These are phyloP conservation scores for Volvariella volvacea DNA, from an alignment of 1,284 basidiomycete species.

Conservation along the genomic window DNA sequence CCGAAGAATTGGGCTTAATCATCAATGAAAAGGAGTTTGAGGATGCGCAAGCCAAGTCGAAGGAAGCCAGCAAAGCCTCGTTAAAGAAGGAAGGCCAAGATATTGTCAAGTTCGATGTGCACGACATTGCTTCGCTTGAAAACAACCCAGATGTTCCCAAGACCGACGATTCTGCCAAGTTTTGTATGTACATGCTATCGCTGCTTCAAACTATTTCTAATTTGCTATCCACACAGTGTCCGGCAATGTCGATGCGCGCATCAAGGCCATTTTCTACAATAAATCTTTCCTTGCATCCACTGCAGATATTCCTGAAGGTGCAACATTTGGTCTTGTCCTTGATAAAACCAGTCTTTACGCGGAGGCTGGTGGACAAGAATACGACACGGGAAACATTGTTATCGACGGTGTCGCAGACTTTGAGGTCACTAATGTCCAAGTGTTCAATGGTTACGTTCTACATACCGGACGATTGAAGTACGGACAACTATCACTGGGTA, in stretches of 20 bases:
- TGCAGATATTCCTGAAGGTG: slow-evolving; percentile 50
- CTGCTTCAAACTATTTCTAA: slow-evolving; percentile 7
- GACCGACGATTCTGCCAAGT: slow-evolving; percentile 92
- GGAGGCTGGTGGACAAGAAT: slow-evolving; percentile 95
- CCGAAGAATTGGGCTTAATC: slow-evolving; percentile 83
- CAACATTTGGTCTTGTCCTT: slow-evolving; percentile 81
- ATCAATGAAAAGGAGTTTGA: slow-evolving; percentile 92
- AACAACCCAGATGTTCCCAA: slow-evolving; percentile 79
- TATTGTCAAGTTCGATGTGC: slow-evolving; percentile 89
- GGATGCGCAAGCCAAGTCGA: slow-evolving; percentile 81
- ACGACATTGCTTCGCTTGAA: slow-evolving; percentile 88
- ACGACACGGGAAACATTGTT: slow-evolving; percentile 91
- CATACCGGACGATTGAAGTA: slow-evolving; percentile 85
- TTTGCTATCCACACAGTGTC: slow-evolving; percentile 36
- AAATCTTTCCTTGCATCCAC: slow-evolving; percentile 76
- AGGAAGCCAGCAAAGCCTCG: slow-evolving; percentile 85
- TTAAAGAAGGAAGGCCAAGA: slow-evolving; percentile 66
- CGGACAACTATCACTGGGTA: slow-evolving; percentile 33
- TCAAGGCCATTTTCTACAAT: slow-evolving; percentile 86
- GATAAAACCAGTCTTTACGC: slow-evolving; percentile 98
- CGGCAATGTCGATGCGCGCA: slow-evolving; percentile 69
- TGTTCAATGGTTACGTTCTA: slow-evolving; percentile 53
- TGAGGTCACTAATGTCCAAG: slow-evolving; percentile 90
- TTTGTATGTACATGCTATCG: slow-evolving; percentile 45
- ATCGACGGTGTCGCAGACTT: slow-evolving; percentile 92